Evolutionary conservation across 768 basidiomycete species (phyloP), one percentile per base, ranked within the genome.

Genomic region (Tylopilus plumbeoviolaceoides): DNA sequence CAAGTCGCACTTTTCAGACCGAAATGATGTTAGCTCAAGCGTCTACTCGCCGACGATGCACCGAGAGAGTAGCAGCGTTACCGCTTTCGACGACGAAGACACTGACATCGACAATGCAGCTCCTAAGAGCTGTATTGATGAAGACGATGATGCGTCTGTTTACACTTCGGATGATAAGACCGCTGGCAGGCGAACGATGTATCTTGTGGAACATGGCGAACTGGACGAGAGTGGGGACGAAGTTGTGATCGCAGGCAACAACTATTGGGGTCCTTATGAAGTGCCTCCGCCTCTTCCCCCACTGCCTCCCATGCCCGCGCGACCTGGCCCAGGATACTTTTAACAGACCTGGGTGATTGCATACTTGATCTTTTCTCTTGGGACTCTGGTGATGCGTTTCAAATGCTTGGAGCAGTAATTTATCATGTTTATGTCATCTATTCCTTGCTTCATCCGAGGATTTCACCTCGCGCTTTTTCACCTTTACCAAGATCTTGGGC

Each of bases 121-220:
- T 38, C 21, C 56, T 10, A 60, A 52, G 44, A 51, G 54, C 18
- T 53, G 1, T 23, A 7, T 55, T 8, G 64, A 62, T 12, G 60
- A 59, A 31, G 63, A 62, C 4, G 68, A 70, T 33, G 69, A 68
- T 44, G 67, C 59, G 3, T 69, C 69, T 23, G 17, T 64, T 14
- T 68, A 68, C 48, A 53, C 66, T 11, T 56, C 66, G 18, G 66
- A 65, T 20, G 67, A 69, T 27, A 57, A 71, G 53, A 69, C 68
- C 2, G 68, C 68, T 18, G 69, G 68, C 5, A 63, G 69, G 45
- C 65, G 69, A 44, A 69, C 69, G 15, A 69, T 69, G 68, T 69
- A 69, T 48, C 63, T 69, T 21, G 8, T 69, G 30, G 69, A 69
- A 20, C 51, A 70, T 30, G 68, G 61, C 1, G 64, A 56, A 30